phyloP scores from a whole-genome alignment of 148 eudicot genomes.

The Amaranthus cruentus region DNA sequence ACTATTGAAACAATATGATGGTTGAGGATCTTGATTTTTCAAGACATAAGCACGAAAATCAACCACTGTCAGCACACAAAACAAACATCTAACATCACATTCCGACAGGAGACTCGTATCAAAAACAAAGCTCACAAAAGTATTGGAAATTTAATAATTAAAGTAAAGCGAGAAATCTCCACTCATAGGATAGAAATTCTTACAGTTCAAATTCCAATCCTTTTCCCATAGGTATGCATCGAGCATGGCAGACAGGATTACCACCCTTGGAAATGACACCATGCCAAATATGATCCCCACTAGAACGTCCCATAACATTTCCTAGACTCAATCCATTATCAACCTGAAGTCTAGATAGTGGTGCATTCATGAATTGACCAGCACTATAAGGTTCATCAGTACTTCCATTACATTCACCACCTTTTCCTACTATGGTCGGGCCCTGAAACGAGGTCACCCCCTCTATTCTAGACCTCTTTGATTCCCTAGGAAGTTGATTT shows the following conservation, averaged over 20 bases:
- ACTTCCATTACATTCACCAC: slow-evolving; percentile 24
- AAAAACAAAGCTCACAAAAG: background rate
- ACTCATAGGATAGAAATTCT: slow-evolving; percentile 30
- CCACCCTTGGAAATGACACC: slow-evolving; percentile 95
- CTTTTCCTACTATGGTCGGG: slow-evolving; percentile 24
- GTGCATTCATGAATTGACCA: slow-evolving; percentile 35
- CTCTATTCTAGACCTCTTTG: slow-evolving; percentile 66
- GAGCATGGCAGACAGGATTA: slow-evolving; percentile 77
- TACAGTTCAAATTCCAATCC: slow-evolving; percentile 67
- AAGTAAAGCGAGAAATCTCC: background rate
- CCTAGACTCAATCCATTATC: slow-evolving; percentile 33
- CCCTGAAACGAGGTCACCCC: slow-evolving; percentile 31
- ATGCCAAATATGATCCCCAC: slow-evolving; percentile 72
- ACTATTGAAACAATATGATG: too few relatives aligned
- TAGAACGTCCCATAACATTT: slow-evolving; percentile 29
- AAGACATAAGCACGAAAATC: too few relatives aligned
- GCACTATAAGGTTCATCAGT: slow-evolving; percentile 35
- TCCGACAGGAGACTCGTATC: background rate
- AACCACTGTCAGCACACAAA: too few relatives aligned
- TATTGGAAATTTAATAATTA: background rate
- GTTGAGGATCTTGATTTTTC: too few relatives aligned
- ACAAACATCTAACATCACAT: background rate
- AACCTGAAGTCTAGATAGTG: slow-evolving; percentile 21
- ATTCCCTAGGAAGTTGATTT: slow-evolving; percentile 58
- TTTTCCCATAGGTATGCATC: slow-evolving; percentile 76